Base-by-base conservation (phyloP, 1,284 basidiomycete species). In the Ceratobasidium sp. region DNA sequence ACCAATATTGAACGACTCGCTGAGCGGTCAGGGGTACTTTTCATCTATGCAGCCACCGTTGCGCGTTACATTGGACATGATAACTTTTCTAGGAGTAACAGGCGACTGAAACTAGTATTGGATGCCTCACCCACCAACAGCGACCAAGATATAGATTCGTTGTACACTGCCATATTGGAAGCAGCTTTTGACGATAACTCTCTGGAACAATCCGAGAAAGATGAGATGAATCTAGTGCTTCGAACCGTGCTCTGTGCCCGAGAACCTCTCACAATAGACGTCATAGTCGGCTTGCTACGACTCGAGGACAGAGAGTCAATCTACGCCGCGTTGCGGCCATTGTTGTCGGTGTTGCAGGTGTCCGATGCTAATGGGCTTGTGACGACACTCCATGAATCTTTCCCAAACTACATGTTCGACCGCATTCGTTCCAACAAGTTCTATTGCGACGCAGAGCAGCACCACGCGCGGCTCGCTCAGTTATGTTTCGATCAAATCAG, bases 391-490 rank as follows among this genome's bases (percentile, higher is more conserved):
- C 58, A 61, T 37, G 34, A 31, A 19, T 61, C 58, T 3, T 61
- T 61, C 58, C 58, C 58, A 13, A 39, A 61, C 43, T 61, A 19
- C 22, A 61, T 61, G 11, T n/a, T 61, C 31, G 24, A 7, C 31
- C 37, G n/a, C 9, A 8, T 24, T 31, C 29, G 58, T 7, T 61
- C 58, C 4, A 39, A 39, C 3, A 4, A 2, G 8, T 61, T 61
- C 34, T n/a, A 7, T 39, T 61, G 58, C n/a, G n/a, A n/a, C n/a
- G n/a, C n/a, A n/a, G n/a, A n/a, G n/a, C n/a, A n/a, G n/a, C n/a
- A n/a, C n/a, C n/a, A n/a, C n/a, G n/a, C n/a, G n/a, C n/a, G n/a
- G n/a, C n/a, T n/a, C n/a, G n/a, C n/a, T n/a, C n/a, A n/a, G n/a
- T n/a, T n/a, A n/a, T n/a, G n/a, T n/a, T n/a, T n/a, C n/a, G n/a